Conservation (phyloP, 2,329 filamentous ascomycete genomes). For the Diplodia intermedia region DNA sequence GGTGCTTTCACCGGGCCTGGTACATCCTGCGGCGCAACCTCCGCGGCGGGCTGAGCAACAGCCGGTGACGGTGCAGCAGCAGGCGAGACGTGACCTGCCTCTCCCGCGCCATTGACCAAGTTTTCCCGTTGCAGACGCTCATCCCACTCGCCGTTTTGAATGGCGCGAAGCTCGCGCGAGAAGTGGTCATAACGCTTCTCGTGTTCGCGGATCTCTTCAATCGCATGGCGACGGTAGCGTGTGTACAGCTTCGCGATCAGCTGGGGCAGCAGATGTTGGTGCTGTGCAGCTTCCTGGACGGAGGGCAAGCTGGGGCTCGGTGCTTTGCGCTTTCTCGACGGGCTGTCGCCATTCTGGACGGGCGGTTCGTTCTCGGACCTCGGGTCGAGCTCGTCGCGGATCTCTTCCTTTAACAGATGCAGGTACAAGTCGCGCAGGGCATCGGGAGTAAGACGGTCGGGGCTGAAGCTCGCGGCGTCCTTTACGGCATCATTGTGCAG, state of each 20-base stretch:
- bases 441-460: constrained; percentile 75
- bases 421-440: constrained; percentile 81
- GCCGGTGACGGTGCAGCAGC: constrained; percentile 34
- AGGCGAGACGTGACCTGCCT: constrained; percentile 35
- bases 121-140: constrained; percentile 45
- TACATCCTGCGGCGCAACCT: constrained; percentile 24
- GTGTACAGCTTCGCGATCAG: constrained; percentile 77
- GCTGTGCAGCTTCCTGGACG: constrained; percentile 69
- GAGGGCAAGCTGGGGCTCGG: constrained; percentile 68
- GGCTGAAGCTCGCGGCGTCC: constrained; percentile 74
- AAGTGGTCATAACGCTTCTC: constrained; percentile 71
- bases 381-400: constrained; percentile 59
- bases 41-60: constrained; percentile 5
- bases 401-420: constrained; percentile 76
- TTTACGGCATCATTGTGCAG: constrained; percentile 76
- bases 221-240: constrained; percentile 72
- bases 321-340: constrained; percentile 75
- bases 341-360: constrained; percentile 40
- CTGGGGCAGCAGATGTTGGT: constrained; percentile 71
- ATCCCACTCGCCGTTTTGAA: constrained; percentile 68
- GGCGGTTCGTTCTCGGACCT: constrained; percentile 51
- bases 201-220: constrained; percentile 75
- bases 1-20: constrained; percentile 19
- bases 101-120: constrained; percentile 39
- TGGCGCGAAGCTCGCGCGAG: constrained; percentile 70